Base-by-base conservation (phyloP, 768 basidiomycete genomes). In the Kwoniella pini region DNA sequence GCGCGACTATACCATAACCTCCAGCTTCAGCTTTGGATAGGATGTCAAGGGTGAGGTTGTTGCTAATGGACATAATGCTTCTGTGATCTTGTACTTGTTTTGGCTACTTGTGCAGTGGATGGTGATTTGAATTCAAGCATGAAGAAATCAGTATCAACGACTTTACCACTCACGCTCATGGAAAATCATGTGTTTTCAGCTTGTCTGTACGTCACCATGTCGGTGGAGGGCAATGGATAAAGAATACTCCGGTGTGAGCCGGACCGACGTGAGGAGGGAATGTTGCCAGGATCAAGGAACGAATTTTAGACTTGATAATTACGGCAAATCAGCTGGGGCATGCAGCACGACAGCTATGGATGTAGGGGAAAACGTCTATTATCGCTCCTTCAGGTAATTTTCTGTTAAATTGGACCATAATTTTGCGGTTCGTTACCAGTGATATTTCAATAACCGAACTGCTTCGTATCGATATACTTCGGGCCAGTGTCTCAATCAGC, bases 31-130 rank as follows among this genome's bases (percentile, higher is more conserved):
- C 78, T 36, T 76, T 72, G 28, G 49, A 27, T 42, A 78, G 72
- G 71, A 79, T 79, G 9, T 67, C 57, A 26, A 79, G 75, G 0
- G 78, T 78, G 13, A 64, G 62, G 69, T 79, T 79, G 63, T 70
- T 70, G 5, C 24, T 26, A 49, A 68, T 54, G 38, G 68, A 51
- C 60, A 70, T 65, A 28, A 28, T 39, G 30, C 19, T 46, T 21
- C 19, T 50, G 36, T n/a, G n/a, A n/a, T n/a, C n/a, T 44, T 15
- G 27, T 10, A 9, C 11, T 57, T 42, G 10, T 15, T 26, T 43
- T 6, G n/a, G n/a, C n/a, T n/a, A n/a, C n/a, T n/a, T n/a, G n/a
- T n/a, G n/a, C n/a, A n/a, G n/a, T n/a, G n/a, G n/a, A n/a, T n/a
- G n/a, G n/a, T n/a, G n/a, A n/a, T n/a, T n/a, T n/a, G n/a, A n/a